Evolutionary conservation across 2,329 filamentous ascomycete genomes (phyloP), one percentile per base, ranked within the genome.

Genomic region (Leptographium wingfieldii): DNA sequence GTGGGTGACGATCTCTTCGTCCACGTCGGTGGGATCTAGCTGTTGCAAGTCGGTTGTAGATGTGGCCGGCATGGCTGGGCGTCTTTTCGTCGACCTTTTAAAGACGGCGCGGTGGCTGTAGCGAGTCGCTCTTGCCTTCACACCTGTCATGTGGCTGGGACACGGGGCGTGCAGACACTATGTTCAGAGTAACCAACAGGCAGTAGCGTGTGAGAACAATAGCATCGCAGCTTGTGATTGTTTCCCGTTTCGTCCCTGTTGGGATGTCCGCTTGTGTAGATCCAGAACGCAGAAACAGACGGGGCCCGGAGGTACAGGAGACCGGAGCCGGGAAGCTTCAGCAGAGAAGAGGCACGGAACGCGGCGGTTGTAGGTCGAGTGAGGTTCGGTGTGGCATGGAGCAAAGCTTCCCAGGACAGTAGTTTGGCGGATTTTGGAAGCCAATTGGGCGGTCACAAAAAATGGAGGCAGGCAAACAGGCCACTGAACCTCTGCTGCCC

Each of bases 1-100:
- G 54, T 61, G 55, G 40, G 64, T 62, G 59, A 67, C 60, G 57
- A 65, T 62, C 48, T 67, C 68, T 56, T 68, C 67, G 56, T 69
- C 67, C 11, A 64, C 63, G 35, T 35, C 22, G 53, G 59, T 40
- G 11, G 51, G 25, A 9, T 33, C 43, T 43, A 14, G 12, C 40
- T 43, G 40, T 43, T 3, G 40, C 40, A 14, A 43, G 40, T 19
- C 43, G 6, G 40, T 16, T 7, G 58, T 3, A n/a, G 59, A 19
- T 6, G n/a, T 9, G 4, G 58, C 19, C 1, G 63, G 61, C 63
- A 64, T 62, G 51, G 27, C 59, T n/a, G 60, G 56, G 9, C 53
- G 58, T 52, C 63, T 49, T 46, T 58, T 61, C 35, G 63, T 62
- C 31, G 49, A 65, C 31, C 63, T 66, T 65, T 60, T 65, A 63